These are phyloP conservation scores for Blepharisma stoltei DNA, from an alignment of 73 alveolate species.

Conservation along the genomic window DNA sequence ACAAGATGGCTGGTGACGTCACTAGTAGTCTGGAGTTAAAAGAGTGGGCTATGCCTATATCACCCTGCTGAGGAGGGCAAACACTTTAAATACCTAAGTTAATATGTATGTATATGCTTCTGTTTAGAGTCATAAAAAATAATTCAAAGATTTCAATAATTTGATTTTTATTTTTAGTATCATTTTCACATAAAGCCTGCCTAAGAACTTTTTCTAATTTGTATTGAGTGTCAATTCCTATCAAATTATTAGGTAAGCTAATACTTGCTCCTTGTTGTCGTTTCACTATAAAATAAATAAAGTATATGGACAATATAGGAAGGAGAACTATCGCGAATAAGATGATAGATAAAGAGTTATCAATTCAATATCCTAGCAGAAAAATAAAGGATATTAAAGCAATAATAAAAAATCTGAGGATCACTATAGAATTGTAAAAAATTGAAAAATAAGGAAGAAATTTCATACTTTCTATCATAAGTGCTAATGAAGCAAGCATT, in stretches of 20 bases:
- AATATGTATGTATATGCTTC: too few species aligned
- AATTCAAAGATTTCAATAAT: too few species aligned
- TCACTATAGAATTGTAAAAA: background rate
- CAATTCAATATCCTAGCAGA: background rate
- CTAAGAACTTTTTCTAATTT: background rate
- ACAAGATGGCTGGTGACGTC: too few species aligned
- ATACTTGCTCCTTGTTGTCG: background rate
- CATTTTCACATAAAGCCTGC: background rate
- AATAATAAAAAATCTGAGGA: background rate
- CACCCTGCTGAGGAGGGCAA: too few species aligned
- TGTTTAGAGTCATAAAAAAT: too few species aligned
- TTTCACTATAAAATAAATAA: background rate
- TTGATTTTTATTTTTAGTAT: background rate
- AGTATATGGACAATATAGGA: background rate
- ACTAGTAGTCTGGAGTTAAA: too few species aligned
- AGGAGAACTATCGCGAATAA: background rate
- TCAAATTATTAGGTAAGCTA: background rate
- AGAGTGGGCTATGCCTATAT: too few species aligned
- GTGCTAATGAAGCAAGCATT: background rate
- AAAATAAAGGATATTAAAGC: background rate
- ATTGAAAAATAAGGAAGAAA: background rate
- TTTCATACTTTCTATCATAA: background rate
- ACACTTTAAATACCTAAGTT: too few species aligned
- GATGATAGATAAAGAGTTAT: background rate
- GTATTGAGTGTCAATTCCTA: background rate